Conservation (phyloP, 1,284 basidiomycete genomes). For the Irpex sp. region DNA sequence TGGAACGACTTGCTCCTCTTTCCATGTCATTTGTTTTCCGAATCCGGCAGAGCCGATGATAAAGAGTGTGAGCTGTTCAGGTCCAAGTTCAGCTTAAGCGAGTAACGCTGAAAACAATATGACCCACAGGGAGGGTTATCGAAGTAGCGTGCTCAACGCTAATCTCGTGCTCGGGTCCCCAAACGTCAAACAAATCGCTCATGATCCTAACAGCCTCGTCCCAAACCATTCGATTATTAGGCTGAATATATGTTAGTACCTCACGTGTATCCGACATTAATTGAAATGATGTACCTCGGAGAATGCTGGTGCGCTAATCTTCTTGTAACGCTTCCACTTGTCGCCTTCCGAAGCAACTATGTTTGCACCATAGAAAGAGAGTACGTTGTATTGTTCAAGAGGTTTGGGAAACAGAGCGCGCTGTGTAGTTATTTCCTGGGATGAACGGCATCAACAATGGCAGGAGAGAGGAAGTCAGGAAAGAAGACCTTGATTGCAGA, state of each 20-base stretch:
- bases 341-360: slow-evolving; percentile 50
- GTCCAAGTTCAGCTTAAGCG: neutral
- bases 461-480: neutral
- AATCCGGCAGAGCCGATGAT: slow-evolving; percentile 49
- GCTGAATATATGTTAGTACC: slow-evolving; percentile 21
- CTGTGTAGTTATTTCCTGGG: slow-evolving; percentile 7
- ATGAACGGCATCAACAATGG: neutral
- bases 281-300: slow-evolving; percentile 4
- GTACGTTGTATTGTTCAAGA: slow-evolving; percentile 22
- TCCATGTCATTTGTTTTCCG: slow-evolving; percentile 15
- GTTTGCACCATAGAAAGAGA: slow-evolving; percentile 39
- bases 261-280: neutral
- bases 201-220: slow-evolving; percentile 39
- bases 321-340: slow-evolving; percentile 39
- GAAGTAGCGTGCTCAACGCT: slow-evolving; percentile 25
- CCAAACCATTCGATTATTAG: slow-evolving; percentile 52
- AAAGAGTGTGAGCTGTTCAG: slow-evolving; percentile 43
- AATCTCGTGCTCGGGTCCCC: slow-evolving; percentile 23
- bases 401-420: slow-evolving; percentile 29
- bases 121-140: slow-evolving; percentile 40
- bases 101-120: neutral
- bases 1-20: slow-evolving; percentile 12
- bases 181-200: slow-evolving; percentile 29
- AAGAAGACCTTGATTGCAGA: slow-evolving; percentile 9
- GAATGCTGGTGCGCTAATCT: slow-evolving; percentile 8